Evolutionary conservation across 352 stramenopile genomes (phyloP), one percentile per base, ranked within the genome.

Genomic region (Globisporangium uncinulatum): DNA sequence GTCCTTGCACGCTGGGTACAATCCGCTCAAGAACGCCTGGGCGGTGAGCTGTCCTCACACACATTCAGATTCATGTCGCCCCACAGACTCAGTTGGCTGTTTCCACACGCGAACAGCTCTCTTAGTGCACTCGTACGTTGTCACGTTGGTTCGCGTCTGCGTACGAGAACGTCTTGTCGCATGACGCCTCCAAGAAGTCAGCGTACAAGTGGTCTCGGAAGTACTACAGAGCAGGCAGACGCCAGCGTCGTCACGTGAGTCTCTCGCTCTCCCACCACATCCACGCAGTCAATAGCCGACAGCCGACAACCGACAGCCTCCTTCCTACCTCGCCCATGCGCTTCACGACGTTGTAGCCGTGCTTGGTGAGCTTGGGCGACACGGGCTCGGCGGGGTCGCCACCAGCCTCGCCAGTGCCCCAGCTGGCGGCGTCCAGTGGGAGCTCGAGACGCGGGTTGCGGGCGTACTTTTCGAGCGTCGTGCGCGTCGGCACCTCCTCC

Each of bases 331-430:
- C 61, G 36, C 81, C 81, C 81, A 91, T 91, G 41, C 60, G 63
- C 57, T 88, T 61, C 3, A 91, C 61, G 21, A 88, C 66, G 21
- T 69, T 57, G 54, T 75, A 86, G 49, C 81, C 81, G 67, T 91
- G 81, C 51, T 83, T 84, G 9, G 81, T 91, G 60, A 91, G 73
- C 57, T 91, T 91, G n/a, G 81, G 81, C 7, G 78, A 82, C 55
- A 91, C 81, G 56, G 73, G 61, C 59, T 89, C 79, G 4, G 43
- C 62, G 44, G 74, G 74, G 57, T 91, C 77, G 57, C 87, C 74
- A 9, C 39, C 39, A 8, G 62, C 75, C 63, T 89, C 74, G 2
- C 73, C 85, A 15, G 81, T 91, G 21, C 81, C 81, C 81, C 81
- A 91, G 6, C 70, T 73, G 10, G 69, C 70, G 13, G 70, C 81